Evolutionary conservation across 2,329 filamentous ascomycete genomes (phyloP).

Genomic region (Penicillium sp.): DNA sequence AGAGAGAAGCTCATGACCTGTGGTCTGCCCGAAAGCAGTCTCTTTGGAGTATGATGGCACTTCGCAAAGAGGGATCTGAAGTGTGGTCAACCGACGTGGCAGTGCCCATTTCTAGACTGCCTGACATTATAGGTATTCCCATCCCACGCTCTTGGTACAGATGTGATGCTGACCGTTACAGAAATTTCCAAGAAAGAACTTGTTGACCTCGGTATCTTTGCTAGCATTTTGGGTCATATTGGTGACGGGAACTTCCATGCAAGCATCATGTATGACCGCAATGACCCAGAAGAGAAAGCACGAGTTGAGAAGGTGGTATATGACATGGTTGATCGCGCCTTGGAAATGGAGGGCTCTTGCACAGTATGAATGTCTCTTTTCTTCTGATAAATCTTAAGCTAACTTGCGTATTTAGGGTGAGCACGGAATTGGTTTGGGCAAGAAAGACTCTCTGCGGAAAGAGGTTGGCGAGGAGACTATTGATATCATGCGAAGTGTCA

Average conservation of each 20-base stretch:
- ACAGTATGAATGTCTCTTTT: slow-evolving; percentile 54
- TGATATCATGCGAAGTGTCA: slow-evolving; percentile 82
- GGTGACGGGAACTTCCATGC: slow-evolving; percentile 96
- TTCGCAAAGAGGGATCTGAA: slow-evolving; percentile 59
- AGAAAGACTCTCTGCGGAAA: slow-evolving; percentile 77
- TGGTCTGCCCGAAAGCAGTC: slow-evolving; percentile 66
- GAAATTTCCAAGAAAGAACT: slow-evolving; percentile 89
- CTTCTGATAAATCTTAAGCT: slow-evolving; percentile 2
- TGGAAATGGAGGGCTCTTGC: slow-evolving; percentile 93
- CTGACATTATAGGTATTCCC: slow-evolving; percentile 65
- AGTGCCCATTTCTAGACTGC: slow-evolving; percentile 63
- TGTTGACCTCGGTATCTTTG: slow-evolving; percentile 82
- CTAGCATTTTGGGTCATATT: slow-evolving; percentile 85
- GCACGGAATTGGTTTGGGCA: slow-evolving; percentile 83
- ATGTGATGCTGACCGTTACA: slow-evolving; percentile 41
- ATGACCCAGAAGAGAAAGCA: slow-evolving; percentile 68
- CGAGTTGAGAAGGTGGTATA: slow-evolving; percentile 82
- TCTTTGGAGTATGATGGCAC: slow-evolving; percentile 64
- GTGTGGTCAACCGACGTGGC: slow-evolving; percentile 67
- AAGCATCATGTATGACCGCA: slow-evolving; percentile 83
- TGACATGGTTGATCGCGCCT: slow-evolving; percentile 85
- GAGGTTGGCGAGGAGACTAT: slow-evolving; percentile 82
- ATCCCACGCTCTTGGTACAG: background rate
- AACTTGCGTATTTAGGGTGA: slow-evolving; percentile 60
- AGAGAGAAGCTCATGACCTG: slow-evolving; percentile 58